phyloP scores from a whole-genome alignment of 163 green algal species.

The Volvox carteri region DNA sequence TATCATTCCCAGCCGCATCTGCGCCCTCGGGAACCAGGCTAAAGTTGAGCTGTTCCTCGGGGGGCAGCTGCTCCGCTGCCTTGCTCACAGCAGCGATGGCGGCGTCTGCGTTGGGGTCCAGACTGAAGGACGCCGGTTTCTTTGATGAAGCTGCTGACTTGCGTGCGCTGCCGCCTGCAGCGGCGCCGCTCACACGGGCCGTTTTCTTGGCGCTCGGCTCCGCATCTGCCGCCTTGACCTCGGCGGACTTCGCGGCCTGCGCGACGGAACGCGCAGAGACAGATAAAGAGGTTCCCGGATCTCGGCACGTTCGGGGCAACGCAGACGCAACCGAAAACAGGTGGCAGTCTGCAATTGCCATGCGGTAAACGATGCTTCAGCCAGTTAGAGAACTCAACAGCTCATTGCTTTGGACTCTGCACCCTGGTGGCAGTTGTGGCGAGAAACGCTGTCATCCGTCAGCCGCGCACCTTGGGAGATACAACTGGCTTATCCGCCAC shows the following conservation, averaged over 20 bases:
- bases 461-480: neutral
- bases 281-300: too few species aligned
- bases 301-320: too few species aligned
- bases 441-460: too few species aligned
- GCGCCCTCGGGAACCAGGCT: constrained; percentile 70
- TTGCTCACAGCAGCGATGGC: constrained; percentile 79
- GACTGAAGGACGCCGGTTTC: neutral
- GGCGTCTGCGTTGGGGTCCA: constrained; percentile 45
- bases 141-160: constrained; percentile 27
- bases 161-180: neutral
- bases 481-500: neutral
- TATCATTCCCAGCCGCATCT: constrained; percentile 64
- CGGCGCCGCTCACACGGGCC: neutral
- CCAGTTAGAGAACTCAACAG: too few species aligned
- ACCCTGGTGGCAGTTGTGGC: too few species aligned
- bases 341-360: too few species aligned
- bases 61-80: constrained; percentile 70
- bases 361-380: too few species aligned
- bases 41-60: constrained; percentile 71
- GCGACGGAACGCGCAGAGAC: too few species aligned
- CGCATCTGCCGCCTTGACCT: constrained; percentile 19
- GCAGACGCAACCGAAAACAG: too few species aligned
- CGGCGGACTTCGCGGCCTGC: too few species aligned
- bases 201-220: constrained; percentile 14
- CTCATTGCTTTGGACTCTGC: too few species aligned